Conservation (phyloP, 306 rosid genomes). For the Dryas drummondii region DNA sequence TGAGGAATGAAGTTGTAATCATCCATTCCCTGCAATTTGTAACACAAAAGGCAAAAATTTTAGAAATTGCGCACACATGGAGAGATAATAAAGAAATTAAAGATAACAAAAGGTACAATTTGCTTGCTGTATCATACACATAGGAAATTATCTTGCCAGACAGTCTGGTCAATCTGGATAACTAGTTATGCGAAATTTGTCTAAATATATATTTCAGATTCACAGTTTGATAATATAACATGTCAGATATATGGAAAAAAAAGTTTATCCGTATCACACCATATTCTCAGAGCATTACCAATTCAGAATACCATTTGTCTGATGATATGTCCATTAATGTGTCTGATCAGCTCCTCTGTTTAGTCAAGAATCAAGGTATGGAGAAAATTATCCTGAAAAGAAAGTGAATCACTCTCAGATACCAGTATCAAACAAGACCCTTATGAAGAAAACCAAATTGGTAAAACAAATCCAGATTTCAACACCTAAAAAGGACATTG, state of each 20-base stretch:
- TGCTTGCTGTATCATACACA: neutral
- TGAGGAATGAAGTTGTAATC: conserved; percentile 38
- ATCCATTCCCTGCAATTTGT: conserved; percentile 44
- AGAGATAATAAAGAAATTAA: neutral
- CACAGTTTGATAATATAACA: too few species aligned
- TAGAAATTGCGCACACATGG: neutral
- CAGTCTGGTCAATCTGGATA: too few species aligned
- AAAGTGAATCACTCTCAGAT: neutral
- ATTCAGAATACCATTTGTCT: conserved; percentile 47
- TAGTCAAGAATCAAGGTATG: neutral
- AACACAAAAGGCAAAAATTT: neutral
- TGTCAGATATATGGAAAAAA: too few species aligned
- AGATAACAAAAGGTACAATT: neutral
- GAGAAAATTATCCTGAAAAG: neutral
- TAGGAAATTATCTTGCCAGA: too few species aligned
- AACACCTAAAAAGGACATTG: neutral
- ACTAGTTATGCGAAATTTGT: too few species aligned
- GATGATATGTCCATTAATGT: conserved; percentile 40
- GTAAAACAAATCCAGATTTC: neutral
- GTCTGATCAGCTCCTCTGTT: neutral
- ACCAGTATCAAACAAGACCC: neutral
- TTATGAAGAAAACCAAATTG: neutral
- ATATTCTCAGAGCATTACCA: conserved; percentile 39
- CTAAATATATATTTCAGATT: too few species aligned
- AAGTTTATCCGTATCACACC: neutral